phyloP scores from a whole-genome alignment of 345 rosid species.

The Gossypium turneri region DNA sequence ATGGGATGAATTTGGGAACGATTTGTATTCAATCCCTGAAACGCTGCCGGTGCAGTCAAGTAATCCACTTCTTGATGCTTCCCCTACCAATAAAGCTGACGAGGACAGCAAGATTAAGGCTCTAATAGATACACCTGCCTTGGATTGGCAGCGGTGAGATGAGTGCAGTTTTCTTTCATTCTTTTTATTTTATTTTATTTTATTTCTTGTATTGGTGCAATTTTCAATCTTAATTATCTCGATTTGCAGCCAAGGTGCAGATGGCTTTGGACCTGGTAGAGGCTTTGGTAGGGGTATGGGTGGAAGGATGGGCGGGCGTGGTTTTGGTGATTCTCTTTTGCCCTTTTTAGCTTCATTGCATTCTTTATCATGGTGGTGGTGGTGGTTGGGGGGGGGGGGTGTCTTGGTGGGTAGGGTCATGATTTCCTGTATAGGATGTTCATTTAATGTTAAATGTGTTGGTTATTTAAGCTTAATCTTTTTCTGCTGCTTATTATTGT shows the following conservation, averaged over 20 bases:
- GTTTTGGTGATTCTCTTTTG: constrained; percentile 66
- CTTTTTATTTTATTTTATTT: not conserved
- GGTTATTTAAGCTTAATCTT: not conserved
- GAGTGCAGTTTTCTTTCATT: constrained; percentile 7
- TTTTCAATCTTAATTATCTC: not conserved
- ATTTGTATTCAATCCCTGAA: constrained; percentile 85
- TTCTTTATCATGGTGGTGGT: not conserved
- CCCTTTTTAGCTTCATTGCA: not conserved
- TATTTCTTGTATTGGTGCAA: not conserved
- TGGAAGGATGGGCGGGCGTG: constrained; percentile 94
- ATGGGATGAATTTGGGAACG: constrained; percentile 97
- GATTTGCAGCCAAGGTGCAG: constrained; percentile 71
- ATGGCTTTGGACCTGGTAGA: constrained; percentile 85
- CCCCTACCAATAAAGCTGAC: constrained; percentile 69
- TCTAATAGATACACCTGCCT: constrained; percentile 85
- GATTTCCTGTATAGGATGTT: not conserved
- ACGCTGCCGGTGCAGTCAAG: constrained; percentile 45
- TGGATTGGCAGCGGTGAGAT: constrained; percentile 98
- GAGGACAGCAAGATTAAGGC: constrained; percentile 95
- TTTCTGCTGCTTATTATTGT: not conserved
- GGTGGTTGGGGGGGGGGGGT: not conserved
- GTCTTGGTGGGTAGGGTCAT: not conserved
- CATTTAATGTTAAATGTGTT: not conserved
- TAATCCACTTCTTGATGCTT: constrained; percentile 45
- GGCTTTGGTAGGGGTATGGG: constrained; percentile 89